Evolutionary conservation across 495 filamentous ascomycete species (phyloP), one percentile per base, ranked within the genome.

Genomic region (Penicillium flavigenum): DNA sequence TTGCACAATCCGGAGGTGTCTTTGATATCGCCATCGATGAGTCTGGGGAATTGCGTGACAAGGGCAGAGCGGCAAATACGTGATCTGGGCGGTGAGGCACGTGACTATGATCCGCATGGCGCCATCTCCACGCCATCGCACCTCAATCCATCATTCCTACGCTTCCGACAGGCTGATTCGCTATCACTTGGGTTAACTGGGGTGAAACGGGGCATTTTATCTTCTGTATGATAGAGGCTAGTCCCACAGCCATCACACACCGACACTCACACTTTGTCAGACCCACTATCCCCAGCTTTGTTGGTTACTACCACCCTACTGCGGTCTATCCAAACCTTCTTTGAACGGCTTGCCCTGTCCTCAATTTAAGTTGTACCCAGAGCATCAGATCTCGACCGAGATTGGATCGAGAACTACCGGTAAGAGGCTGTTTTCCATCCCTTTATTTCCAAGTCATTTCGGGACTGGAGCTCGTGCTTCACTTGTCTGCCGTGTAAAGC

Each of bases 1-100:
- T 57, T 57, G 55, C 47, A 57, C 47, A 57, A 57, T 57, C 31
- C 5, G n/a, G n/a, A 20, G 12, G 27, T 12, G 14, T 47, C 29
- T 31, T 31, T 8, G 29, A 48, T 48, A 48, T 48, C 46, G 46
- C 46, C 46, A 48, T 48, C 46, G 29, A 48, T 48, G n/a, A 48
- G 31, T 48, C 27, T n/a, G 29, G 46, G 29, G 27, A 10, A 48
- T 48, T 48, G 53, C 53, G 53, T 47, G 43, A 55, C 44, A 22
- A 17, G 5, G 24, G 22, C 45, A 19, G 17, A 34, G 29, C 46
- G 46, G 50, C 50, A 22, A 42, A 52, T 52, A 29, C 50, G 36
- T 42, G 50, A 39, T 52, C 20, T 27, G 24, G 50, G 50, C 45
- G 45, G 34, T 56, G 31, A 27, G 17, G 1, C 56, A 58, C 48